Conservation (phyloP, 1,284 basidiomycete species). For the Ceratobasidium sp. region DNA sequence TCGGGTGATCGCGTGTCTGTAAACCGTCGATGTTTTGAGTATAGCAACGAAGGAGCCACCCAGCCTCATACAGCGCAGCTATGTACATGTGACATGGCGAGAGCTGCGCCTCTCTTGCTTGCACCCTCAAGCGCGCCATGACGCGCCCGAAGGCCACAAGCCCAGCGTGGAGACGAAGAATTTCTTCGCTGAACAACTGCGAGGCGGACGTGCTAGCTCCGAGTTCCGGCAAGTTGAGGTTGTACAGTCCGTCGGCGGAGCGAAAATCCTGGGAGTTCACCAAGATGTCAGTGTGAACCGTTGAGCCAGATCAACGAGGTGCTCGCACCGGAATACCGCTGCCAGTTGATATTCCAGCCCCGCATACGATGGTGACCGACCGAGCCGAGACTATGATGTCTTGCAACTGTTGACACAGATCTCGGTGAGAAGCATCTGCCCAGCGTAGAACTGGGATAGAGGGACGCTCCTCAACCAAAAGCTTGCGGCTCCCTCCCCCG, state of each 20-base stretch:
- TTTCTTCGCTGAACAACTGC: not conserved
- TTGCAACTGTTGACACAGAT: not conserved
- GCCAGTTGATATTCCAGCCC: slow-evolving; percentile 20
- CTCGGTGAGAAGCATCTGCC: not conserved
- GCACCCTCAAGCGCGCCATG: not conserved
- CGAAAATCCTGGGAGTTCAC: slow-evolving; percentile 17
- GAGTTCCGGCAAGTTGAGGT: not conserved
- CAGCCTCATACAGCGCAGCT: not conserved
- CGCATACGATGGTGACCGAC: not conserved
- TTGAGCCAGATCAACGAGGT: not conserved
- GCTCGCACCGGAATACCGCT: slow-evolving; percentile 12
- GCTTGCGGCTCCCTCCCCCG: not conserved
- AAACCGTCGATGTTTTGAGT: slow-evolving; percentile 24
- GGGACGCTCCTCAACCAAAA: not conserved
- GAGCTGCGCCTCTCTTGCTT: not conserved
- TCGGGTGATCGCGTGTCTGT: not conserved
- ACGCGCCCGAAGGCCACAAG: not conserved
- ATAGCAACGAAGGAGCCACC: slow-evolving; percentile 2
- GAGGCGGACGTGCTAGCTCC: not conserved
- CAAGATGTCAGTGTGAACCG: no score
- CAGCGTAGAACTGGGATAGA: not conserved
- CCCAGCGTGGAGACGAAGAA: not conserved
- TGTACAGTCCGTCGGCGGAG: slow-evolving; percentile 16
- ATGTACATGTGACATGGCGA: slow-evolving; percentile 1
- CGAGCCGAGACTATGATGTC: not conserved